Conservation (phyloP, 164 flowering plant species). For the Stephania yunnanensis region DNA sequence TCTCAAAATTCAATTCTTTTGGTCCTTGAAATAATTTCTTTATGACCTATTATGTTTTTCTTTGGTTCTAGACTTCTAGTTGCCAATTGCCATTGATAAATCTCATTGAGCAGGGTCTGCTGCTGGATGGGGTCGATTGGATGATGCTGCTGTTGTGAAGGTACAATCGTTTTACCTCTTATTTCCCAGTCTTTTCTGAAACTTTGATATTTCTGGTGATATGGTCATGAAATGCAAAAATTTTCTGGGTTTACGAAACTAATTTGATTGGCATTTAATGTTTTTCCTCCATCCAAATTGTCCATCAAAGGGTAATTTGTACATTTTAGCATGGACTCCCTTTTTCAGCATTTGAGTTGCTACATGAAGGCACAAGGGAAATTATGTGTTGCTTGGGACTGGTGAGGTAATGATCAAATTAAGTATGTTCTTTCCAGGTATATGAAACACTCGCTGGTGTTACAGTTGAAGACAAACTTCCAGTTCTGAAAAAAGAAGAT, state of each 20-base stretch:
- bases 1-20: no score
- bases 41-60: not conserved
- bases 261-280: not conserved
- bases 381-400: not conserved
- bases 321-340: not conserved
- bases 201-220: not conserved
- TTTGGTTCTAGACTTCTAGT: not conserved
- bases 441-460: constrained; percentile 90
- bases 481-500: constrained; percentile 53
- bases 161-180: constrained; percentile 27
- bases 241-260: not conserved
- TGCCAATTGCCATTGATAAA: not conserved
- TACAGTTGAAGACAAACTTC: constrained; percentile 75
- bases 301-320: not conserved
- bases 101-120: constrained; percentile 68
- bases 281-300: not conserved
- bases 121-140: constrained; percentile 92
- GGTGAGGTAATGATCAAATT: not conserved
- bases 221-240: not conserved
- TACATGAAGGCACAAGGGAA: not conserved
- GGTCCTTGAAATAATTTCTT: no score
- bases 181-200: not conserved
- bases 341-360: not conserved
- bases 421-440: constrained; percentile 43
- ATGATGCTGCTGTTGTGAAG: constrained; percentile 98